Evolutionary conservation across 306 rosid species (phyloP).

Genomic region (Cercis canadensis): DNA sequence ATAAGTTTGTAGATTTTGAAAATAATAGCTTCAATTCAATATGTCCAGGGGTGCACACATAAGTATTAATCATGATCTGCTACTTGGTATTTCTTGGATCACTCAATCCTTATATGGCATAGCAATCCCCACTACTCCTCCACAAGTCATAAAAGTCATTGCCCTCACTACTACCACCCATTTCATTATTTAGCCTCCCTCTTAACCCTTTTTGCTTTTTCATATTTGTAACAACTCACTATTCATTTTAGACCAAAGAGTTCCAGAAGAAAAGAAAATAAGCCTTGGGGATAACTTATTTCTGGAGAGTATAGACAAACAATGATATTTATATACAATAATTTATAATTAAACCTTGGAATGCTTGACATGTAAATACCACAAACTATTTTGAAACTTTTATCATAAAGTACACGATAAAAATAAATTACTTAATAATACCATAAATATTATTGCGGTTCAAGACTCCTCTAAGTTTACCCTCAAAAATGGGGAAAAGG

Average conservation of each 20-base stretch:
- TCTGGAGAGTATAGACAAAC: background rate
- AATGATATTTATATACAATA: background rate
- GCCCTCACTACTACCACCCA: background rate
- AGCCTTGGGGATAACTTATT: background rate
- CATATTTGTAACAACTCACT: background rate
- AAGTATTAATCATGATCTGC: background rate
- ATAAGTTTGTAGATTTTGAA: background rate
- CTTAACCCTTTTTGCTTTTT: background rate
- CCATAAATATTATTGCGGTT: too few species aligned
- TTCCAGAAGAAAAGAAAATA: background rate
- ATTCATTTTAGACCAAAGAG: background rate
- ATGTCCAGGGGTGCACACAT: background rate
- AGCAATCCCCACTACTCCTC: background rate
- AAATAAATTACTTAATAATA: too few species aligned
- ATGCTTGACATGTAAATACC: background rate
- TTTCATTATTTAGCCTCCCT: constrained; percentile 11
- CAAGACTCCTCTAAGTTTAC: too few species aligned
- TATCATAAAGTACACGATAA: too few species aligned
- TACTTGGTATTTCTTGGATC: background rate
- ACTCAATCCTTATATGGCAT: background rate
- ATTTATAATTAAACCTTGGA: constrained; percentile 1
- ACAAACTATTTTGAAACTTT: background rate
- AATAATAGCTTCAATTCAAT: background rate
- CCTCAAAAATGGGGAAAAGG: too few species aligned
- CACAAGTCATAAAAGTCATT: background rate